Conservation (phyloP, 768 basidiomycete genomes). For the Pulveroboletus sp. region DNA sequence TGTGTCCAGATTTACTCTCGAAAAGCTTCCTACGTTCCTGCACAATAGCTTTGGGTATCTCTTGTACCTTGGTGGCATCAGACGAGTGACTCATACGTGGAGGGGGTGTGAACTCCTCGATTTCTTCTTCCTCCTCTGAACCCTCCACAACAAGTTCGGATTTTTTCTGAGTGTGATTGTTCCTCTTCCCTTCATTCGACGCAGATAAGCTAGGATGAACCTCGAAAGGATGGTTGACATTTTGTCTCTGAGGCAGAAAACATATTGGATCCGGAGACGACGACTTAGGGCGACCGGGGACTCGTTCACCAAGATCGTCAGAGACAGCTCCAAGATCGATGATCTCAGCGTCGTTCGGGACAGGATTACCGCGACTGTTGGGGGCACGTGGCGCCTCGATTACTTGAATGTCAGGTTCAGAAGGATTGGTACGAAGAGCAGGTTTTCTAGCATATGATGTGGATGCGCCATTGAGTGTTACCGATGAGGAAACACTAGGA, state of each 20-base stretch:
- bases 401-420: slow-evolving; percentile 23
- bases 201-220: slow-evolving; percentile 12
- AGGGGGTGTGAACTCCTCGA: slow-evolving; percentile 15
- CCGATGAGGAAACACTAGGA: background rate
- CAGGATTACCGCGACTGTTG: background rate
- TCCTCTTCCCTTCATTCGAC: slow-evolving; percentile 21
- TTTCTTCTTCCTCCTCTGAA: slow-evolving; percentile 24
- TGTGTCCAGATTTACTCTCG: slow-evolving; percentile 1
- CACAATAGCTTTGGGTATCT: slow-evolving; percentile 22
- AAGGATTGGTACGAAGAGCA: background rate
- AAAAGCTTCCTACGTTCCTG: background rate
- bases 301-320: slow-evolving; percentile 22
- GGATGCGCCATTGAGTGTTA: slow-evolving; percentile 1
- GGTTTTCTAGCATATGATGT: background rate
- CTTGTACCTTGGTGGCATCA: background rate
- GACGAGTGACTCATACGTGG: background rate
- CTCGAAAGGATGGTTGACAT: slow-evolving; percentile 17
- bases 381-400: slow-evolving; percentile 2
- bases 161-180: slow-evolving; percentile 9
- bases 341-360: slow-evolving; percentile 16
- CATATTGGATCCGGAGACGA: slow-evolving; percentile 26
- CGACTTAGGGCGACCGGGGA: slow-evolving; percentile 9
- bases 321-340: slow-evolving; percentile 14
- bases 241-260: background rate
- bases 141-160: slow-evolving; percentile 12